Evolutionary conservation across 352 stramenopile species (phyloP).

Genomic region (Globisporangium mamillatum): DNA sequence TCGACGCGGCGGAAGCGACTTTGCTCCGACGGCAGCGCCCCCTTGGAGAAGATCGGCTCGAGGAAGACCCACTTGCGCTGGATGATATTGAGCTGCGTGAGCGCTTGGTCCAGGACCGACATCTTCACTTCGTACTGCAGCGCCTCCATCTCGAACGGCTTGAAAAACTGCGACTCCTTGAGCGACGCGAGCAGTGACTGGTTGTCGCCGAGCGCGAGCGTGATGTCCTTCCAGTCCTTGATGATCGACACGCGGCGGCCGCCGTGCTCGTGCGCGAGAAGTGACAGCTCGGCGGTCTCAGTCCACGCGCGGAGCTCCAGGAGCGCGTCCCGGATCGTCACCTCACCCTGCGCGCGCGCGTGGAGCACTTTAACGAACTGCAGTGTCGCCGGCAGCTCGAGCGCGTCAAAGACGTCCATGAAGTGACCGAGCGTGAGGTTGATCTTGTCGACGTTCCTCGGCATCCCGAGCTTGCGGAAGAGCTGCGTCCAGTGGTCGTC

Average conservation of each 20-base stretch:
- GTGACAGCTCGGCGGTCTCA: conserved; percentile 86
- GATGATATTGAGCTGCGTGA: conserved; percentile 88
- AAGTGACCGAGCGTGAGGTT: conserved; percentile 92
- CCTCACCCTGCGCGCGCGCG: conserved; percentile 88
- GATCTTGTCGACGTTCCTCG: conserved; percentile 80
- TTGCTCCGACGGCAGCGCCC: conserved; percentile 90
- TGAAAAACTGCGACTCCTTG: conserved; percentile 96
- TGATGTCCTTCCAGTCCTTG: conserved; percentile 95
- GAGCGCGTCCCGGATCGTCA: conserved; percentile 94
- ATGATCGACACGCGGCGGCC: conserved; percentile 86
- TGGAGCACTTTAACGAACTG: conserved; percentile 94
- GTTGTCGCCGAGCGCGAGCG: conserved; percentile 94
- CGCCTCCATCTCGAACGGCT: conserved; percentile 91
- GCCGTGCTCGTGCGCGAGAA: conserved; percentile 88
- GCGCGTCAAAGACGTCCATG: conserved; percentile 59
- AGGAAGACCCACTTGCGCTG: conserved; percentile 97
- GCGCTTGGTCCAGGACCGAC: conserved; percentile 72
- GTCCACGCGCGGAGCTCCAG: conserved; percentile 93
- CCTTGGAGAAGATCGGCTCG: conserved; percentile 94
- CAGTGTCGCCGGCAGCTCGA: conserved; percentile 82
- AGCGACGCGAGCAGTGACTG: conserved; percentile 92
- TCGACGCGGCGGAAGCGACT: conserved; percentile 91
- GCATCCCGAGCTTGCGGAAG: conserved; percentile 90
- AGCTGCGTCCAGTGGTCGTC: conserved; percentile 95
- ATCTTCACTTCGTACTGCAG: conserved; percentile 91